Base-by-base conservation (phyloP, 2,329 filamentous ascomycete species). In the Juglanconis oblonga region DNA sequence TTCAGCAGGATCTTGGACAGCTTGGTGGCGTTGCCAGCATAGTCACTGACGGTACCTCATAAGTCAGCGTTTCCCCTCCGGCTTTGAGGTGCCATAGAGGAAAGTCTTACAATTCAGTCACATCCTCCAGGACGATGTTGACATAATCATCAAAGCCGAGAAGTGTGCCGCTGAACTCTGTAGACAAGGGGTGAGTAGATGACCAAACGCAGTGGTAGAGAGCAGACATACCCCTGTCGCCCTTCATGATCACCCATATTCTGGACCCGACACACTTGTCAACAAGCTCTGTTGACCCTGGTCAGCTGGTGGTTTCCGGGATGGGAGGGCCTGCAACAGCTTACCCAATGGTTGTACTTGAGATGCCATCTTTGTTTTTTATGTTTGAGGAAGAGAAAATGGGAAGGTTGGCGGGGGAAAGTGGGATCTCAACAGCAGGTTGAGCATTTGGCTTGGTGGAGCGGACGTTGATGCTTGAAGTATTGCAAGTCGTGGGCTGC, bases 161-260 rank as follows among this genome's bases (percentile, higher is more conserved):
- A 32, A 99, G 83, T 7, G 92, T 97, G 57, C 95, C 95, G 67
- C 90, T 91, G 79, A 99, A 99, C 76, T 99, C 95, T 98, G 72
- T 49, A 24, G 59, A 35, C 36, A 48, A 35, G 14, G 9, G 51
- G 52, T 64, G 40, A 67, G 62, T 57, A 53, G 36, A 14, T 51
- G 33, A 17, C 47, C 11, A 52, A 8, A 9, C 2, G 17, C 5
- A 35, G 5, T 17, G 17, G 9, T n/a, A 44, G 14, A 7, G 2
- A 7, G 14, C 13, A 17, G n/a, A 52, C 42, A 40, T 77, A 96
- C 95, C 95, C 81, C 97, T 98, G 73, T 98, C 95, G 67, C 93
- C 92, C 79, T 99, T 99, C 95, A 99, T 99, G 70, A 99, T 87
- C 65, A 99, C 93, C 93, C 94, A 97, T 75, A 99, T 98, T 70